Conservation (phyloP, 1,284 basidiomycete species). For the Trichosporon ovoides region DNA sequence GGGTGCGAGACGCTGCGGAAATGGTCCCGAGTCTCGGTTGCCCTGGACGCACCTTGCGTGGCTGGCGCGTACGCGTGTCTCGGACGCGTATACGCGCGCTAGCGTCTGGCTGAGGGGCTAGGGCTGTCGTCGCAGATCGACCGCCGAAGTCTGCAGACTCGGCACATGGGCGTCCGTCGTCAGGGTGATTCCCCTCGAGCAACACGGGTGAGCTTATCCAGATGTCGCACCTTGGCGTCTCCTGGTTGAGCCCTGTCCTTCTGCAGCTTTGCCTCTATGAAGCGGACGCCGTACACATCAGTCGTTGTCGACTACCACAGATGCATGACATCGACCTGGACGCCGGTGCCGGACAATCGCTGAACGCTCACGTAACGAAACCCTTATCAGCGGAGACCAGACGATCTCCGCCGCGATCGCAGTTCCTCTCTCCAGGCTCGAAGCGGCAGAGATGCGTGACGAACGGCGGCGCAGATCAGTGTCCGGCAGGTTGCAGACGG, state of each 20-base stretch:
- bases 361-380: neutral
- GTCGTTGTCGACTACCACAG: no score
- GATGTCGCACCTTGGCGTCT: neutral
- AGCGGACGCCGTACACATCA: no score
- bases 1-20: neutral
- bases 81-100: no score
- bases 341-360: no score
- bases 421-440: neutral
- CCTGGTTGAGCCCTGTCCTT: no score
- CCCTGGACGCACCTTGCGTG: neutral
- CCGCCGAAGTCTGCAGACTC: neutral
- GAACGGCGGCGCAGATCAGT: neutral
- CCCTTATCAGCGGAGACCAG: neutral
- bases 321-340: no score
- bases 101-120: neutral
- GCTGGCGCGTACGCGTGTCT: no score
- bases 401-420: neutral
- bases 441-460: neutral
- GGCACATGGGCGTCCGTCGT: neutral
- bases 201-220: neutral
- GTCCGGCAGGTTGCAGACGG: no score
- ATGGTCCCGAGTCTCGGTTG: neutral
- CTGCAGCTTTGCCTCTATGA: no score
- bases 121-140: neutral
- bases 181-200: neutral